Percentiles rank a stretch among this genome's conserved stretches.
phyloP scores from a whole-genome alignment of 257 asterid genomes.

The Gentiana dahurica region DNA sequence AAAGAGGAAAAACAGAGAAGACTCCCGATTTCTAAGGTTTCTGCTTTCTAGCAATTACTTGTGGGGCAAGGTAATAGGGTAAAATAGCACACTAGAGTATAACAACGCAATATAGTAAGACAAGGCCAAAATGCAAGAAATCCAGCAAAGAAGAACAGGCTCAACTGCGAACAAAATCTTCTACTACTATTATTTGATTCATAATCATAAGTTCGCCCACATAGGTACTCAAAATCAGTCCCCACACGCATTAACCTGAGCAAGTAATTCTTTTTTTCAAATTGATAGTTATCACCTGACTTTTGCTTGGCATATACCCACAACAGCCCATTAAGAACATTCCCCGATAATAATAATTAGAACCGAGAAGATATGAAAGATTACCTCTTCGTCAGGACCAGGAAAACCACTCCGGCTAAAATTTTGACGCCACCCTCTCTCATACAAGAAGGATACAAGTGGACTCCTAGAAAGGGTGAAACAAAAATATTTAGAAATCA shows the following conservation, averaged over 20 bases:
- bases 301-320: too few relatives aligned
- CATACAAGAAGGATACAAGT: conserved; percentile 79
- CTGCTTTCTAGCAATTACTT: too few relatives aligned
- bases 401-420: conserved; percentile 86
- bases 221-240: background rate
- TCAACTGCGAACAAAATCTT: background rate
- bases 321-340: too few relatives aligned
- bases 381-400: conserved; percentile 97
- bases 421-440: conserved; percentile 98
- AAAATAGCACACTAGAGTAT: too few relatives aligned
- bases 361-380: conserved; percentile 5
- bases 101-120: too few relatives aligned
- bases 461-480: conserved; percentile 62
- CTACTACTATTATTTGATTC: background rate
- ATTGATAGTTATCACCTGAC: too few relatives aligned
- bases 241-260: background rate
- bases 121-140: background rate
- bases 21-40: too few relatives aligned
- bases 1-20: too few relatives aligned
- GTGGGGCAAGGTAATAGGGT: too few relatives aligned
- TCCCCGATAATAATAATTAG: too few relatives aligned
- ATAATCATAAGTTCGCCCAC: background rate
- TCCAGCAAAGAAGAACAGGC: background rate
- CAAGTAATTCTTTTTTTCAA: background rate
- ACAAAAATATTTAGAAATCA: conserved; percentile 17